Base-by-base conservation (phyloP, 768 basidiomycete genomes). In the Serendipita sp. region DNA sequence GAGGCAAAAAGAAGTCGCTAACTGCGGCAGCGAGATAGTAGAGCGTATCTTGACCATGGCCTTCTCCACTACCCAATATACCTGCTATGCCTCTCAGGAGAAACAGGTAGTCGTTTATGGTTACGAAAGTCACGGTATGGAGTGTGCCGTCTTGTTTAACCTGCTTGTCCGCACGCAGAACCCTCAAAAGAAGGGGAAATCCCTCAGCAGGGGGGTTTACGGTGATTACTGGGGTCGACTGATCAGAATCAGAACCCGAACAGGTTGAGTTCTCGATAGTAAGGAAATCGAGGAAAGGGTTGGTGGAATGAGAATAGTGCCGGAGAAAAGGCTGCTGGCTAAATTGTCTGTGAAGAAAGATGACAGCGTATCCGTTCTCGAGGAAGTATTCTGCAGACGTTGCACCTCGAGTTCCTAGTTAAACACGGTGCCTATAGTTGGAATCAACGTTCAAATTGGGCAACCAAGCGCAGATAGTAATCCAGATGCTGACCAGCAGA, bases 331-430 rank as follows among this genome's bases (percentile, higher is more conserved):
- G 96, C 69, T 96, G 92, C 44, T 98, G 81, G 66, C 94, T 97
- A 77, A 96, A 95, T 73, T 96, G 92, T 22, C 95, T 79, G 73
- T 99, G 95, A 82, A 99, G 88, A 76, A 99, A 99, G 67, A 99
- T 92, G 72, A 99, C 96, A 26, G 94, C 93, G 76, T 98, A 98
- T 63, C 86, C 88, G 4, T 88, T 84, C 68, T 86, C 82, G 64
- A 98, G 81, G 72, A 99, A 97, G 75, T 98, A 96, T 74, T 99
- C 96, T 1, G 96, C 95, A 20, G 96, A 98, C 0, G 95, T 93
- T 31, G 96, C 90, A 44, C 96, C 96, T 69, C 96, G 81, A 20
- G 96, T 99, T 61, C 95, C 94, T 90, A 62, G n/a, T 66, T 7
- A 42, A n/a, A 48, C 45, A 9, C 45, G n/a, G 14, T 38, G 38